A percentile compares a stretch with the other conserved stretches of the same genome.
Evolutionary conservation across 2,329 filamentous ascomycete species (phyloP).

Genomic region (Capronia epimyces): DNA sequence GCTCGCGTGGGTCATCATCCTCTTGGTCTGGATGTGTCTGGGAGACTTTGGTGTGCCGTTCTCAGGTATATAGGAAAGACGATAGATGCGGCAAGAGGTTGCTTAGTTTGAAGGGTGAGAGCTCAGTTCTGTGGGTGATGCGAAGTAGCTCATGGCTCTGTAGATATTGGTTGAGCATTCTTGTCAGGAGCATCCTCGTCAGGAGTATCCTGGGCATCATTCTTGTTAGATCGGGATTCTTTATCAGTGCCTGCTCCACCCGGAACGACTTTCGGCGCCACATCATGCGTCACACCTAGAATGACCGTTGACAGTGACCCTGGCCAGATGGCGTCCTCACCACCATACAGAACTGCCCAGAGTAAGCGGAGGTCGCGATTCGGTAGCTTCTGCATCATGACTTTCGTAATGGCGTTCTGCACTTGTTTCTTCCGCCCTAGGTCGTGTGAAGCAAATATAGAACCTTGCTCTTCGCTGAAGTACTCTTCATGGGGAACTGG

Average conservation of each 20-base stretch:
- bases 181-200: too few species aligned
- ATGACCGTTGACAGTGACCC: conserved; percentile 17
- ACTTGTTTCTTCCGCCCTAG: conserved; percentile 19
- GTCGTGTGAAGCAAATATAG: conserved; percentile 13
- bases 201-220: neutral
- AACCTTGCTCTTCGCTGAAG: conserved; percentile 14
- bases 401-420: conserved; percentile 18
- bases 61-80: neutral
- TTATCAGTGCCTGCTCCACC: too few species aligned
- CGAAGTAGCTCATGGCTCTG: too few species aligned
- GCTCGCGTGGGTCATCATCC: conserved; percentile 13
- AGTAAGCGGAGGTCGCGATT: conserved; percentile 21
- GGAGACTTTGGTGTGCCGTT: conserved; percentile 2
- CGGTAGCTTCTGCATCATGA: conserved; percentile 23
- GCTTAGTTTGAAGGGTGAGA: neutral
- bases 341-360: conserved; percentile 24
- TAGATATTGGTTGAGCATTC: too few species aligned
- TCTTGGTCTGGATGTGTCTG: conserved; percentile 17
- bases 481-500: conserved; percentile 17
- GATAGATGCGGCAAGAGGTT: too few species aligned
- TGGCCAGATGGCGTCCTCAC: conserved; percentile 20
- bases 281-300: conserved; percentile 13
- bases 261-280: neutral
- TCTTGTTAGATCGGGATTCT: too few species aligned
- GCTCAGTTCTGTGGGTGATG: neutral